phyloP scores from a whole-genome alignment of 2,329 filamentous ascomycete genomes.

The Hypoxylon sp. region DNA sequence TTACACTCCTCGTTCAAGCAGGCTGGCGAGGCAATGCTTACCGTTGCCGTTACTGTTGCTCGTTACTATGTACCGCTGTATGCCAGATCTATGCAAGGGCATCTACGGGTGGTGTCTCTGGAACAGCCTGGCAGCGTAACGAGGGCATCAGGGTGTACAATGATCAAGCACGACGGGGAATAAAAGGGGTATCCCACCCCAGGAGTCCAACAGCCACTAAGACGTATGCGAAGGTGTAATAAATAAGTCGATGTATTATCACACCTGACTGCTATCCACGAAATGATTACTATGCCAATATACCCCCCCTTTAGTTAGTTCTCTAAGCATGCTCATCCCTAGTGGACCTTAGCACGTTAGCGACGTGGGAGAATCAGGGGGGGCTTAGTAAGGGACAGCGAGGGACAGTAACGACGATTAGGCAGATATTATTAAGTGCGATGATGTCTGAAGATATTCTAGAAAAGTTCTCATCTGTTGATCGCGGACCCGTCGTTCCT shows the following conservation, averaged over 20 bases:
- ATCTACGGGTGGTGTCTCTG: neutral
- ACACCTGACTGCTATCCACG: neutral
- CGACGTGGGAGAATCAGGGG: neutral
- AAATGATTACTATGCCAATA: neutral
- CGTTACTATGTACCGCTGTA: no score
- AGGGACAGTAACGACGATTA: neutral
- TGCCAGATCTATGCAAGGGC: neutral
- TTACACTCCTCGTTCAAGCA: neutral
- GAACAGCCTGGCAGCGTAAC: no score
- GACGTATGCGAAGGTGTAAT: neutral
- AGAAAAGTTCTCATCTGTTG: constrained; percentile 23
- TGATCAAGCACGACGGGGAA: neutral
- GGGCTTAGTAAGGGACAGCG: neutral
- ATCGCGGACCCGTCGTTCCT: constrained; percentile 14
- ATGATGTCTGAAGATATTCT: constrained; percentile 16
- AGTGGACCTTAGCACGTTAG: neutral
- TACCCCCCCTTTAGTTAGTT: neutral
- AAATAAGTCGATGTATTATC: neutral
- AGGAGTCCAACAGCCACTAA: neutral
- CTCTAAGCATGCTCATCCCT: neutral
- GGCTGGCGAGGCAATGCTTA: neutral
- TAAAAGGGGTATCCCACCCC: neutral
- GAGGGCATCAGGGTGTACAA: neutral
- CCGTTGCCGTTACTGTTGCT: neutral
- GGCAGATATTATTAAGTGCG: no score